Evolutionary conservation across 495 filamentous ascomycete species (phyloP), one percentile per base, ranked within the genome.

Genomic region (Penicillium maclennaniae): DNA sequence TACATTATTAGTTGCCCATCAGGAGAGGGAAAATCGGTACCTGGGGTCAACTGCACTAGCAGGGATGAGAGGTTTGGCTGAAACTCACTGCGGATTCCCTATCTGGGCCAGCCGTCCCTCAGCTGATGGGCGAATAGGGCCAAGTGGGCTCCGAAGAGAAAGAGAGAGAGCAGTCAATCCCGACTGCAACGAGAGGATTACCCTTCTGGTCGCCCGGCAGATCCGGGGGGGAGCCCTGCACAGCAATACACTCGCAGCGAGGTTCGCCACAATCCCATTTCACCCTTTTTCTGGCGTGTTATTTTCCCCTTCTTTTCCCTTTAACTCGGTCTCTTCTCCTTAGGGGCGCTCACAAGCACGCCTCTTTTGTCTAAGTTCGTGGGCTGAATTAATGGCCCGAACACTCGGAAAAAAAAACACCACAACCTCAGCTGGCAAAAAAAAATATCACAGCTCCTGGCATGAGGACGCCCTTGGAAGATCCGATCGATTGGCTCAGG

Each of bases 161-260:
- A 23, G 23, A 23, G 23, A 2, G n/a, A 23, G 23, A 2, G 5
- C 23, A 23, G 23, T 23, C 23, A 14, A 17, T 47, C 45, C 37
- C 4, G 38, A 40, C 38, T n/a, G 6, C 38, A n/a, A 3, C 16
- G 7, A 40, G 45, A 21, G 39, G 40, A 42, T 61, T 63, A 44
- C 63, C 63, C 21, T 51, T 57, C 59, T 61, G 23, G 55, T 61
- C 60, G 12, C 27, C 53, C 58, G 60, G 60, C 60, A 66, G 57
- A 56, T 58, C 47, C 45, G 25, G 37, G 45, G 53, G 50, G 45
- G 53, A 47, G 52, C 46, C 51, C 47, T 62, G 55, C 46, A 47
- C 52, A 46, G 55, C 10, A 34, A 34, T 34, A 34, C 31, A 34
- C 31, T 34, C 43, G 38, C 28, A 36, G 40, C 43, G 27, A 17